These are phyloP conservation scores for Moesziomyces aphidis DNA, from an alignment of 1,284 basidiomycete species.

Conservation along the genomic window DNA sequence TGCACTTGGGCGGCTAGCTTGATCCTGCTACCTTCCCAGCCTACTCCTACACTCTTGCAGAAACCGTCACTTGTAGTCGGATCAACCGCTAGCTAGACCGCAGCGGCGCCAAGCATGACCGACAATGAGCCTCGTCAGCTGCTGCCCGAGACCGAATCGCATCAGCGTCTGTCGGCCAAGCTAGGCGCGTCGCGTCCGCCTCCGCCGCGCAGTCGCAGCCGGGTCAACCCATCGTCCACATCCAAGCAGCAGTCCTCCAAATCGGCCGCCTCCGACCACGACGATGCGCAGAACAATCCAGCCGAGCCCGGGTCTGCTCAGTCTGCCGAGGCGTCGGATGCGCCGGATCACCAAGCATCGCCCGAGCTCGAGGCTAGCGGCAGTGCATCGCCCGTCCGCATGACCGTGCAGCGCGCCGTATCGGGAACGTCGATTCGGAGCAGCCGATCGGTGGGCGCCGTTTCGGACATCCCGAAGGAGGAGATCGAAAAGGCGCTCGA, in stretches of 20 bases:
- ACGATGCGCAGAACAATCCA: constrained; percentile 14
- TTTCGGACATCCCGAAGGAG: constrained; percentile 51
- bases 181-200: constrained; percentile 34
- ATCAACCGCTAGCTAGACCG: not conserved
- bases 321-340: constrained; percentile 11
- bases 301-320: too few species aligned
- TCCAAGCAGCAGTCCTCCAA: constrained; percentile 1
- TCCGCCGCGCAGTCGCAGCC: constrained; percentile 32
- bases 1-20: too few species aligned
- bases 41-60: too few species aligned
- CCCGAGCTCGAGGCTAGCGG: constrained; percentile 33
- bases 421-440: constrained; percentile 32
- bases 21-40: too few species aligned
- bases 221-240: constrained; percentile 6
- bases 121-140: constrained; percentile 37
- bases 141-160: constrained; percentile 38
- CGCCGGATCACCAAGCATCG: constrained; percentile 1
- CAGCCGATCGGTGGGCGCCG: constrained; percentile 11
- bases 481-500: constrained; percentile 57
- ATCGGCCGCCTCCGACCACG: constrained; percentile 1
- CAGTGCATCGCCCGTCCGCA: constrained; percentile 26
- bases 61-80: not conserved
- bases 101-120: constrained; percentile 15
- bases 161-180: constrained; percentile 39
- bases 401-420: constrained; percentile 22